Evolutionary conservation across 1,139 yeast species (phyloP).

Genomic region (Arxiozyma heterogenica): DNA sequence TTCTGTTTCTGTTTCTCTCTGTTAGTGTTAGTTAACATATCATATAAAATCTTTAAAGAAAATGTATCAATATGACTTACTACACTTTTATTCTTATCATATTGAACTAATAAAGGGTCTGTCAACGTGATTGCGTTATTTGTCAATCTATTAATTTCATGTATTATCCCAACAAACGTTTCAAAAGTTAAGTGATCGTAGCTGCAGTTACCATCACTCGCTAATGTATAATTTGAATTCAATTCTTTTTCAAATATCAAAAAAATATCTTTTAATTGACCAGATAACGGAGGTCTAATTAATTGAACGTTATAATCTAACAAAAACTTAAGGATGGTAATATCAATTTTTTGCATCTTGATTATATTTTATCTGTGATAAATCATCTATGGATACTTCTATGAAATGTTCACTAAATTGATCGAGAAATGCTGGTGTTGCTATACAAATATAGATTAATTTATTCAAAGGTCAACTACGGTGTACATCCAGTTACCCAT

Average conservation of each 20-base stretch:
- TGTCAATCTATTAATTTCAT: not conserved
- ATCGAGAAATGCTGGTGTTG: not conserved
- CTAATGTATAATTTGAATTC: not conserved
- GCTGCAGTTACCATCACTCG: not conserved
- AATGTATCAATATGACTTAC: not conserved
- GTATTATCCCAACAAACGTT: not conserved
- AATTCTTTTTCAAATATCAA: slow-evolving; percentile 9
- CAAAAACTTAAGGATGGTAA: slow-evolving; percentile 14
- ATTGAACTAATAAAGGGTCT: not conserved
- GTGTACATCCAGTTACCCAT: too few species aligned
- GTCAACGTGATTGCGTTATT: not conserved
- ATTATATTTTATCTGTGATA: too few species aligned
- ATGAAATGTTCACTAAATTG: not conserved
- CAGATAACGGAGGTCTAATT: slow-evolving; percentile 17
- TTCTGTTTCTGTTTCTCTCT: not conserved
- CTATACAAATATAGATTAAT: too few species aligned
- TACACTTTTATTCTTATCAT: not conserved
- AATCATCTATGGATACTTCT: not conserved
- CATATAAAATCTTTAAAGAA: not conserved
- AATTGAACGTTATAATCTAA: slow-evolving; percentile 17
- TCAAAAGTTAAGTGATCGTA: not conserved
- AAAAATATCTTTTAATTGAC: slow-evolving; percentile 17
- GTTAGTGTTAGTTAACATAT: not conserved
- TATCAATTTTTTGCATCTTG: slow-evolving; percentile 8
- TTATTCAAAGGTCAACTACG: too few species aligned